Conservation (phyloP, 495 filamentous ascomycete species). For the Trichoderma asperelloides region DNA sequence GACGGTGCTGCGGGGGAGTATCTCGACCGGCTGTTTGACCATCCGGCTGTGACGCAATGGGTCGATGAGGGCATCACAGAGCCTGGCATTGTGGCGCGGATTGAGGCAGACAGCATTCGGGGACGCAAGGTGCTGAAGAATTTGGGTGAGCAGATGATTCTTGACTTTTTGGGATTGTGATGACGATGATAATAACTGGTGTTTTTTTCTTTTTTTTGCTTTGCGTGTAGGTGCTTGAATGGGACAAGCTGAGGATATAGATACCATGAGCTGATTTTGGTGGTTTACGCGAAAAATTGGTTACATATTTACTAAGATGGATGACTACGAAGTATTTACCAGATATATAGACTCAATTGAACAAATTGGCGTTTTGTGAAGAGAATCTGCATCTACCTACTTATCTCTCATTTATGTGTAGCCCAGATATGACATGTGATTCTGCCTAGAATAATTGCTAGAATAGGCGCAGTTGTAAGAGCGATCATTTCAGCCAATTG, state of each 20-base stretch:
- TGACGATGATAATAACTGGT: not conserved
- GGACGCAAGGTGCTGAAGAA: conserved; percentile 12
- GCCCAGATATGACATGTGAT: no score
- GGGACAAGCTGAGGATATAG: not conserved
- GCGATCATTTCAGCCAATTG: no score
- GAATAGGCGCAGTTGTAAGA: no score
- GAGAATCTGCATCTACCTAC: no score
- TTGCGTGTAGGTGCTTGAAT: not conserved
- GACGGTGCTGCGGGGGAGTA: conserved; percentile 17
- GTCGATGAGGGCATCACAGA: conserved; percentile 17
- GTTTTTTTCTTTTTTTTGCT: not conserved
- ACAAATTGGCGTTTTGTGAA: no score
- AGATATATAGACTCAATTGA: no score
- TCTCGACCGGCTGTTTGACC: conserved; percentile 14
- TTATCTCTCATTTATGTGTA: no score
- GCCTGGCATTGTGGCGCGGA: conserved; percentile 12
- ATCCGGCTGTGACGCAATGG: conserved; percentile 22
- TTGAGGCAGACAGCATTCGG: conserved; percentile 15
- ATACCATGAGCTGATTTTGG: not conserved
- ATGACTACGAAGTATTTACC: no score
- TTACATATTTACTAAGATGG: no score
- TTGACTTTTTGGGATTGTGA: not conserved
- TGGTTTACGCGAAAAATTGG: not conserved
- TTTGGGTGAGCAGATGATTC: not conserved
- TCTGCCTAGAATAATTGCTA: no score